Percentiles rank a stretch among this genome's conserved stretches.
These are phyloP conservation scores for Verticillium albo-atrum DNA, from an alignment of 2,329 filamentous ascomycete genomes.

Conservation along the genomic window DNA sequence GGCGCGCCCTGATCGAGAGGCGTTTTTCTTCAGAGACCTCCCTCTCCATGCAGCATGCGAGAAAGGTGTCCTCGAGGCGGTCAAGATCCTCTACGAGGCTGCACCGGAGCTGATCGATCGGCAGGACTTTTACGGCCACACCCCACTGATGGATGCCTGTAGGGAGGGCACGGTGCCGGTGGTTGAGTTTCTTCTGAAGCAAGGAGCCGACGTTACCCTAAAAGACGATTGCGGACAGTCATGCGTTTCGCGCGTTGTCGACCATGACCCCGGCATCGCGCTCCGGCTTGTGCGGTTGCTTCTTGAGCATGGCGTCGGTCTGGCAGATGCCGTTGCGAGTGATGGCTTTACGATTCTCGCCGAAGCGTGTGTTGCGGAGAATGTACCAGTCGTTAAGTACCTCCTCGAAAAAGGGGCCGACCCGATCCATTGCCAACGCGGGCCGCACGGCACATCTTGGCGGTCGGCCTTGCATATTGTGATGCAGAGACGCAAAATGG, in stretches of 20 bases:
- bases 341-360: conserved; percentile 13
- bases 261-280: neutral
- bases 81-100: conserved; percentile 12
- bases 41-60: conserved; percentile 14
- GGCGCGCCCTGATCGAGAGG: conserved; percentile 7
- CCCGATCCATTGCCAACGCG: conserved; percentile 10
- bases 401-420: conserved; percentile 16
- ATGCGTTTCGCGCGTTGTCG: conserved; percentile 9
- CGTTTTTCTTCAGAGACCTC: conserved; percentile 11
- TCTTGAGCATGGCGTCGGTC: conserved; percentile 13
- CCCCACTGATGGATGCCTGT: conserved; percentile 14
- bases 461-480: conserved; percentile 11
- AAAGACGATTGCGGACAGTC: conserved; percentile 3
- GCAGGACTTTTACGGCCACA: conserved; percentile 4
- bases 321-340: conserved; percentile 10
- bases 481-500: neutral
- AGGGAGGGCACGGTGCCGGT: conserved; percentile 5
- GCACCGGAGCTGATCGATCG: conserved; percentile 14
- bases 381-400: conserved; percentile 11
- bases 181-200: conserved; percentile 13
- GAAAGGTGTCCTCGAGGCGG: conserved; percentile 6
- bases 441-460: conserved; percentile 8
- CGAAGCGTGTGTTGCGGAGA: conserved; percentile 9
- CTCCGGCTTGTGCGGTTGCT: conserved; percentile 11
- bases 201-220: conserved; percentile 12